A percentile compares a stretch with the other conserved stretches of the same genome.
Evolutionary conservation across 345 rosid species (phyloP).

Genomic region (Microcos paniculata): DNA sequence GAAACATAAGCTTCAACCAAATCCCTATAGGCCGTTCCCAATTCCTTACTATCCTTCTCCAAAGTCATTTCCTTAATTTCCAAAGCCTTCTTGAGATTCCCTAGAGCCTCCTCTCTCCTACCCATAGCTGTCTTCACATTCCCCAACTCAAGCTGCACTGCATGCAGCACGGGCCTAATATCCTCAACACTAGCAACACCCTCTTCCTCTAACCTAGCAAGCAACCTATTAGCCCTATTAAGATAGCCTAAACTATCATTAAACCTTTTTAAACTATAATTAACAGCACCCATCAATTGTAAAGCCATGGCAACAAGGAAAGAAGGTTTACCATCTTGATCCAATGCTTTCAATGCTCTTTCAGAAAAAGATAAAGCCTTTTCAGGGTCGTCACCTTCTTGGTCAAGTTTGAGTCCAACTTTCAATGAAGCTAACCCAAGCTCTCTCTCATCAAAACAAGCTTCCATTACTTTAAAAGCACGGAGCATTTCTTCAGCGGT

Average conservation of each 20-base stretch:
- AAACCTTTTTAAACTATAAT: conserved; percentile 64
- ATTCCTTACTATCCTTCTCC: conserved; percentile 71
- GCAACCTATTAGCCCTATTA: conserved; percentile 69
- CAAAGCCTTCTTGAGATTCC: conserved; percentile 66
- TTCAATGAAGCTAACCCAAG: conserved; percentile 77
- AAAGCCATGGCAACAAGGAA: conserved; percentile 71
- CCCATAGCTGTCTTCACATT: conserved; percentile 92
- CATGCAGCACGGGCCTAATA: conserved; percentile 65
- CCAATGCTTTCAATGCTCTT: conserved; percentile 68
- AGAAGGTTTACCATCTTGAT: conserved; percentile 45
- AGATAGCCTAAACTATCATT: conserved; percentile 78
- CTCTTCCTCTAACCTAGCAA: conserved; percentile 56
- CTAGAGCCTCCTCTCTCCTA: conserved; percentile 86
- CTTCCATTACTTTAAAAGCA: conserved; percentile 74
- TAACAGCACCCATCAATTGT: conserved; percentile 77
- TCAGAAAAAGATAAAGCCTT: conserved; percentile 59
- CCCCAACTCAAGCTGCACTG: conserved; percentile 75
- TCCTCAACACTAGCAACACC: conserved; percentile 45
- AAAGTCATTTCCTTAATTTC: conserved; percentile 72
- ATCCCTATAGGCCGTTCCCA: conserved; percentile 72
- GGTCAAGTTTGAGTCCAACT: conserved; percentile 83
- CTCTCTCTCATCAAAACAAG: conserved; percentile 61
- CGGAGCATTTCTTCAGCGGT: conserved; percentile 74
- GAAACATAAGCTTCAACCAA: conserved; percentile 82
- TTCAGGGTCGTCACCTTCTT: conserved; percentile 79